A percentile compares a stretch with the other conserved stretches of the same genome.
These are phyloP conservation scores for Panaeolus papilionaceus DNA, from an alignment of 768 basidiomycete species.

Conservation along the genomic window DNA sequence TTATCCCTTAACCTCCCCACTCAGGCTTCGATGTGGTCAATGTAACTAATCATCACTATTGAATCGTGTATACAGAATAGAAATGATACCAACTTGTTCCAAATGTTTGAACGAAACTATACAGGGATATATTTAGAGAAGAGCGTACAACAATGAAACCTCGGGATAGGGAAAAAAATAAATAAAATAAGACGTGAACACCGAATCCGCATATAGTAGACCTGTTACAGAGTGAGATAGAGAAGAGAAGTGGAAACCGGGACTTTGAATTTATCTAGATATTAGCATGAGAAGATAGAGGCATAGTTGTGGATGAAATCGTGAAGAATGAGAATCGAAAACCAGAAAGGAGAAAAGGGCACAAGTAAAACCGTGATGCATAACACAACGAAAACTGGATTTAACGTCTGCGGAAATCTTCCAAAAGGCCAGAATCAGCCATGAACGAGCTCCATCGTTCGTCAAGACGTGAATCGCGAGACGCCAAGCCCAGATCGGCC, in stretches of 20 bases:
- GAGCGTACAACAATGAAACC: too few relatives aligned
- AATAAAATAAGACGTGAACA: too few relatives aligned
- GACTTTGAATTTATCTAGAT: too few relatives aligned
- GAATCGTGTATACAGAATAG: background rate
- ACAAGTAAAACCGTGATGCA: background rate
- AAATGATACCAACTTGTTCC: background rate
- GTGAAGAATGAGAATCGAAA: background rate
- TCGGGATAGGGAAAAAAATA: too few relatives aligned
- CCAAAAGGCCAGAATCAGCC: slow-evolving; percentile 64
- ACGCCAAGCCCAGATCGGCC: slow-evolving; percentile 64
- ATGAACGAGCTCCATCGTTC: slow-evolving; percentile 72
- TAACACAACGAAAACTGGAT: too few relatives aligned
- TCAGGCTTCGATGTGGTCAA: background rate
- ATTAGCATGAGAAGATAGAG: too few relatives aligned
- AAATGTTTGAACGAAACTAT: background rate
- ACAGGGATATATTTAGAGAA: too few relatives aligned
- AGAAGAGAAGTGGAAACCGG: too few relatives aligned
- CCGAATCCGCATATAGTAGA: too few relatives aligned
- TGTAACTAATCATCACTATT: background rate
- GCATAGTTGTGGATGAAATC: too few relatives aligned
- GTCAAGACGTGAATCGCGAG: slow-evolving; percentile 65
- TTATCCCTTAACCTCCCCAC: too few relatives aligned
- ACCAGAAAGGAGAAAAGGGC: background rate
- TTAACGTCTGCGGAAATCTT: slow-evolving; percentile 31
- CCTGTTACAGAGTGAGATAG: too few relatives aligned